phyloP scores from a whole-genome alignment of 768 basidiomycete genomes.

The Boletales sp. region DNA sequence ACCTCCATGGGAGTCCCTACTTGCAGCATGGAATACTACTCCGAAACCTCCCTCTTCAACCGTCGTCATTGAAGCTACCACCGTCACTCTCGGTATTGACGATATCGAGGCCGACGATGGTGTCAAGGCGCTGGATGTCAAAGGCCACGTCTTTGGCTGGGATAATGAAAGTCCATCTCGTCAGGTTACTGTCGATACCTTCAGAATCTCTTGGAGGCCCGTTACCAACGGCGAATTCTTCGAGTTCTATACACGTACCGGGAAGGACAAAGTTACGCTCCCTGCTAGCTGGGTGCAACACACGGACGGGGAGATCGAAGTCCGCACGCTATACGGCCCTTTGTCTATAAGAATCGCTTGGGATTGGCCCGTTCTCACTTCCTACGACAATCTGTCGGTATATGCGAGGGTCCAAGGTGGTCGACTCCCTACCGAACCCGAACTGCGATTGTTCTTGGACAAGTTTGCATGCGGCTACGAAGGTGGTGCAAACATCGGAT shows the following conservation, averaged over 20 bases:
- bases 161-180: slow-evolving; percentile 86
- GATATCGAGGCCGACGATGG: slow-evolving; percentile 74
- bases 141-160: slow-evolving; percentile 82
- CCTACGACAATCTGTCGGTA: slow-evolving; percentile 70
- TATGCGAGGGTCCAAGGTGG: slow-evolving; percentile 91
- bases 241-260: slow-evolving; percentile 49
- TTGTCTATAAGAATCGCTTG: slow-evolving; percentile 71
- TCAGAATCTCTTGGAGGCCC: slow-evolving; percentile 81
- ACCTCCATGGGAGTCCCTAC: slow-evolving; percentile 69
- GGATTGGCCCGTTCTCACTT: slow-evolving; percentile 84
- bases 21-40: slow-evolving; percentile 42
- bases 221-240: slow-evolving; percentile 88
- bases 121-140: slow-evolving; percentile 34
- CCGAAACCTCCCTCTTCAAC: slow-evolving; percentile 42
- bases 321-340: slow-evolving; percentile 87
- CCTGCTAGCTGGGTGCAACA: slow-evolving; percentile 26
- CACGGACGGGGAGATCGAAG: slow-evolving; percentile 35
- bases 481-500: slow-evolving; percentile 79
- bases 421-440: slow-evolving; percentile 86
- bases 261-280: slow-evolving; percentile 39
- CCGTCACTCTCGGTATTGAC: slow-evolving; percentile 72
- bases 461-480: slow-evolving; percentile 71
- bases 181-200: slow-evolving; percentile 55
- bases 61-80: slow-evolving; percentile 56
- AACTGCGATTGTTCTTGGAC: slow-evolving; percentile 77